Evolutionary conservation across 805 yeast species (phyloP).

Genomic region (Zygosaccharomyces bailii): DNA sequence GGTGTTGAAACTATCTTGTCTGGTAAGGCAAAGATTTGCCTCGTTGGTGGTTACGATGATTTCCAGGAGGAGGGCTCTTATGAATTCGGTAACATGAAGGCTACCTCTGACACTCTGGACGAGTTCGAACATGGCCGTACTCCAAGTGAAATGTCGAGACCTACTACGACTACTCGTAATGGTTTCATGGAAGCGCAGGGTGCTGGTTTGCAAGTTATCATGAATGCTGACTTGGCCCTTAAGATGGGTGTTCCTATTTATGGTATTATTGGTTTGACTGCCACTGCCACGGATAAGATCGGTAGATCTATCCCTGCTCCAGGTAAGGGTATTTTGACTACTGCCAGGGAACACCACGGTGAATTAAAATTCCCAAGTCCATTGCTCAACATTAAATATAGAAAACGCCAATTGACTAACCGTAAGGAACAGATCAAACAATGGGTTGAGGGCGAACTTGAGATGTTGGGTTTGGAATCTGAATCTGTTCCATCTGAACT

Average conservation of each 20-base stretch:
- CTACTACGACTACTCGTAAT: slow-evolving; percentile 90
- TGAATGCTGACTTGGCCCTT: slow-evolving; percentile 91
- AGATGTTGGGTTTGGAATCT: slow-evolving; percentile 67
- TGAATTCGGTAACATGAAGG: slow-evolving; percentile 98
- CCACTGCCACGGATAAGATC: slow-evolving; percentile 97
- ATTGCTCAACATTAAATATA: slow-evolving; percentile 83
- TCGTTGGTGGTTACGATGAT: slow-evolving; percentile 99
- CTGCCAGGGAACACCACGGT: slow-evolving; percentile 92
- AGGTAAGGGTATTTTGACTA: slow-evolving; percentile 98
- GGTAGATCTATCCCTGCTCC: slow-evolving; percentile 99
- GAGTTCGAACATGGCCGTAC: slow-evolving; percentile 96
- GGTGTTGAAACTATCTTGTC: slow-evolving; percentile 92
- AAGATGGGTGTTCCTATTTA: slow-evolving; percentile 99
- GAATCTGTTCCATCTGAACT: slow-evolving; percentile 47
- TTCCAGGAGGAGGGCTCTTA: slow-evolving; percentile 98
- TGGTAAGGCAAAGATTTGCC: slow-evolving; percentile 92
- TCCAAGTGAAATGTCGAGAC: slow-evolving; percentile 98
- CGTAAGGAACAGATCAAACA: slow-evolving; percentile 72
- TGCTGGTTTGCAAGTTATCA: slow-evolving; percentile 94
- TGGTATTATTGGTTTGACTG: slow-evolving; percentile 89
- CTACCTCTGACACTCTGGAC: slow-evolving; percentile 84
- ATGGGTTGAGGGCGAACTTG: slow-evolving; percentile 84
- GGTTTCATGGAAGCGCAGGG: slow-evolving; percentile 99
- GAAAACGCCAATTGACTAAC: slow-evolving; percentile 81
- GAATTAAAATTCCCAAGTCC: slow-evolving; percentile 74